These are phyloP conservation scores for Botrytis fragariae DNA, from an alignment of 2,329 filamentous ascomycete species.

Conservation along the genomic window DNA sequence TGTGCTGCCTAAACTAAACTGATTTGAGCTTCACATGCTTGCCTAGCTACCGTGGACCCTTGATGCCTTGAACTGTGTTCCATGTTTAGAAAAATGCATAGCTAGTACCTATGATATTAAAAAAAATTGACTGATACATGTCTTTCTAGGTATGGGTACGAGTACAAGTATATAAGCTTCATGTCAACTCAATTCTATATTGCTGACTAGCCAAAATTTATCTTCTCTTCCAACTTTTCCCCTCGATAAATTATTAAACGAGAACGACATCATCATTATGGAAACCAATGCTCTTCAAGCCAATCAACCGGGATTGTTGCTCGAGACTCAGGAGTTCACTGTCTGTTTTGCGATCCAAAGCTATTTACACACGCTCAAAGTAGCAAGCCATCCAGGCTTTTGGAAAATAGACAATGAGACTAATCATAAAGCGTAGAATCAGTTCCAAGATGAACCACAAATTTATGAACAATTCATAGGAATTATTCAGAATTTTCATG, in stretches of 20 bases:
- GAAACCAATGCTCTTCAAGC: background rate
- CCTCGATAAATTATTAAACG: background rate
- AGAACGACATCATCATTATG: background rate
- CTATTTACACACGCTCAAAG: background rate
- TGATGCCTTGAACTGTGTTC: background rate
- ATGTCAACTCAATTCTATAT: background rate
- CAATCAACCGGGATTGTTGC: background rate
- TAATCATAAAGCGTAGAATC: background rate
- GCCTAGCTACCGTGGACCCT: background rate
- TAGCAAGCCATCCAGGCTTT: background rate
- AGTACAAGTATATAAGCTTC: background rate
- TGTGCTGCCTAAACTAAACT: slow-evolving; percentile 4
- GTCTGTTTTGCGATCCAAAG: background rate
- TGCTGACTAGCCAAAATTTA: background rate
- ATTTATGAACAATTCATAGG: background rate
- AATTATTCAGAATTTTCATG: background rate
- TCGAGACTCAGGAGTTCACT: background rate
- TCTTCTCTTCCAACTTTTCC: background rate
- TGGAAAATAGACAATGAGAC: background rate
- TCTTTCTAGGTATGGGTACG: background rate
- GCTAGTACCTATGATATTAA: background rate
- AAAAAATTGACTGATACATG: background rate
- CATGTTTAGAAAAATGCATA: background rate
- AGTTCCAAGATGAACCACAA: background rate
- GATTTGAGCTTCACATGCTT: background rate